Percentiles rank a stretch among this genome's conserved stretches.
phyloP scores from a whole-genome alignment of 106 monocot species.

The Xerophyta viscosa region DNA sequence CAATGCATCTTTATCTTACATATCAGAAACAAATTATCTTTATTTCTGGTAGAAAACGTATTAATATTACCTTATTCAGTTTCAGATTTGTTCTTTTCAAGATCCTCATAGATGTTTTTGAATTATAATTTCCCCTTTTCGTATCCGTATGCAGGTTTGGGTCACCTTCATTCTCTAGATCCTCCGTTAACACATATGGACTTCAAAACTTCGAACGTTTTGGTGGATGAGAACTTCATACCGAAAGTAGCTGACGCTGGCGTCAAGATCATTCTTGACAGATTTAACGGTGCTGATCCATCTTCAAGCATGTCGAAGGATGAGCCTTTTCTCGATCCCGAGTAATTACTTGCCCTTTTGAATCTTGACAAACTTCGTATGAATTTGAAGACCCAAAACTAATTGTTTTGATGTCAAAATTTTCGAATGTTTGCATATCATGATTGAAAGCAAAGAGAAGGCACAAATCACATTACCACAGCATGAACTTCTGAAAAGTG shows the following conservation, averaged over 20 bases:
- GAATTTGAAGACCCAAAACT: too few species aligned
- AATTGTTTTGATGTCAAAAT: too few species aligned
- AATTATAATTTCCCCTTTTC: too few species aligned
- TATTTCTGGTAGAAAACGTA: neutral
- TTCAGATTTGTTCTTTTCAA: neutral
- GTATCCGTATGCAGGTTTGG: conserved; percentile 55
- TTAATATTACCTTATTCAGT: neutral
- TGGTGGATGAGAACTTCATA: conserved; percentile 84
- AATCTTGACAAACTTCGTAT: neutral
- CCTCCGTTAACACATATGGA: conserved; percentile 66
- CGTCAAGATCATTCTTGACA: conserved; percentile 44
- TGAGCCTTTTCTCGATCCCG: conserved; percentile 74
- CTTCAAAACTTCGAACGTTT: conserved; percentile 86
- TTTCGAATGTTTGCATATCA: too few species aligned
- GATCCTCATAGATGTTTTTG: conserved; percentile 1
- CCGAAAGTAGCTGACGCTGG: conserved; percentile 94
- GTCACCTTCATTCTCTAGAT: conserved; percentile 60
- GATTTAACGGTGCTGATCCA: conserved; percentile 35
- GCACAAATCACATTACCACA: too few species aligned
- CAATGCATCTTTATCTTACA: conserved; percentile 24
- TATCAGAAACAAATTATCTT: conserved; percentile 11
- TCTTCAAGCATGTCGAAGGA: conserved; percentile 31
- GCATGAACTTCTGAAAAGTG: too few species aligned
- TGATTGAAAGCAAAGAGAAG: too few species aligned
- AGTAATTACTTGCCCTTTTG: conserved; percentile 30